phyloP scores from a whole-genome alignment of 2,329 filamentous ascomycete genomes.

The Trichophaea hybrida region DNA sequence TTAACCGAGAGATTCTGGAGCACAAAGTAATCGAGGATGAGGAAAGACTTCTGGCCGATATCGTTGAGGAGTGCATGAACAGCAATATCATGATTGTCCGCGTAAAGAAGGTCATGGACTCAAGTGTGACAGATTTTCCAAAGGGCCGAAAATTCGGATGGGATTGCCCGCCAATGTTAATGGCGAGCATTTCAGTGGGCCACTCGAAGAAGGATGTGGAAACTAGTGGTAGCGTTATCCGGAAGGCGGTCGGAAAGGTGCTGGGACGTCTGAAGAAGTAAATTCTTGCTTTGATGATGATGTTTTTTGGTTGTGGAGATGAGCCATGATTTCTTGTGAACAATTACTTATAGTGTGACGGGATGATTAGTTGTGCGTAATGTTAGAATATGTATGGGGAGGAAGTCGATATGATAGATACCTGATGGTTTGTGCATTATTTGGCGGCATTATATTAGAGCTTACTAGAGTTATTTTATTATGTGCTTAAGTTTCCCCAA shows the following conservation, averaged over 20 bases:
- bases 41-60: constrained; percentile 71
- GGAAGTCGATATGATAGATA: neutral
- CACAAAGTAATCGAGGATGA: constrained; percentile 51
- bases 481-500: too few relatives aligned
- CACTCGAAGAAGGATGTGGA: constrained; percentile 90
- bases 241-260: constrained; percentile 88
- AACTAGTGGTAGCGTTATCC: constrained; percentile 74
- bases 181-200: constrained; percentile 78
- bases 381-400: neutral
- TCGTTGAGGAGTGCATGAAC: constrained; percentile 77
- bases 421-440: neutral
- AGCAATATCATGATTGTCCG: constrained; percentile 70
- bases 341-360: neutral
- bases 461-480: too few relatives aligned
- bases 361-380: neutral
- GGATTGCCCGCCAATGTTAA: constrained; percentile 59
- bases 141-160: constrained; percentile 40
- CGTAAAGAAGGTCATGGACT: constrained; percentile 62
- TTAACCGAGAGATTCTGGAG: constrained; percentile 71
- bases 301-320: neutral
- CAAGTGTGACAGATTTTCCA: constrained; percentile 23
- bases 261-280: constrained; percentile 44
- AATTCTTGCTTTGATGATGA: neutral
- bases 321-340: neutral
- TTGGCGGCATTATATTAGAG: too few relatives aligned